Percentiles rank a stretch among this genome's conserved stretches.
Evolutionary conservation across 306 rosid genomes (phyloP).

Genomic region (Sesbania bispinosa): DNA sequence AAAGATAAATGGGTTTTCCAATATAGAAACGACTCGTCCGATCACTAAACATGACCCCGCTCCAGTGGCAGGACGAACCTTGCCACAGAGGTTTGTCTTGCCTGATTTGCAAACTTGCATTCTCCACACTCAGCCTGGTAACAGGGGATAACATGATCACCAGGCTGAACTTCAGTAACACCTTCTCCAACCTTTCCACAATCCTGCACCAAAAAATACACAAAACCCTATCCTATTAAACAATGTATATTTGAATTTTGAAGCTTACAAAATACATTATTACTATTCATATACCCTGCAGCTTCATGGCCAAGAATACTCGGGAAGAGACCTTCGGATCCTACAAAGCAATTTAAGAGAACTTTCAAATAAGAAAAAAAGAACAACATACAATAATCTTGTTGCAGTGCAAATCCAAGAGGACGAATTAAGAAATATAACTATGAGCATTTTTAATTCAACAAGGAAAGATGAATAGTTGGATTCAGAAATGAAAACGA

Average conservation of each 20-base stretch:
- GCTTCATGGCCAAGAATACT: conserved; percentile 99
- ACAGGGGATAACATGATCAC: conserved; percentile 97
- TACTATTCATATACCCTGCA: conserved; percentile 56
- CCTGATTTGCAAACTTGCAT: conserved; percentile 98
- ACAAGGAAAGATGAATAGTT: neutral
- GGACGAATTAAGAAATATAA: neutral
- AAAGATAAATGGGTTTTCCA: conserved; percentile 83
- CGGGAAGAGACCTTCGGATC: conserved; percentile 97
- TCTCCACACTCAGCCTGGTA: conserved; percentile 97
- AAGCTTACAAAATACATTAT: neutral
- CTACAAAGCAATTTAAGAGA: conserved; percentile 5
- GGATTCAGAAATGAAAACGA: neutral
- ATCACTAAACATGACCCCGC: conserved; percentile 90
- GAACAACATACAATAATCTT: neutral
- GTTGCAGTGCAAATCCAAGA: no score
- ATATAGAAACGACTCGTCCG: conserved; percentile 78
- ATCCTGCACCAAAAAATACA: conserved; percentile 42
- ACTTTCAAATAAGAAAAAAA: neutral
- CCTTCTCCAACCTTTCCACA: conserved; percentile 98
- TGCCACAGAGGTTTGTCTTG: conserved; percentile 93
- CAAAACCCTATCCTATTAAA: neutral
- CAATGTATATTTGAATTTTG: neutral
- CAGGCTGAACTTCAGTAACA: conserved; percentile 80
- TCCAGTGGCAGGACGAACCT: conserved; percentile 92
- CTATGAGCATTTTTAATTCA: neutral